phyloP scores from a whole-genome alignment of 345 rosid species.

The Populus ilicifolia region DNA sequence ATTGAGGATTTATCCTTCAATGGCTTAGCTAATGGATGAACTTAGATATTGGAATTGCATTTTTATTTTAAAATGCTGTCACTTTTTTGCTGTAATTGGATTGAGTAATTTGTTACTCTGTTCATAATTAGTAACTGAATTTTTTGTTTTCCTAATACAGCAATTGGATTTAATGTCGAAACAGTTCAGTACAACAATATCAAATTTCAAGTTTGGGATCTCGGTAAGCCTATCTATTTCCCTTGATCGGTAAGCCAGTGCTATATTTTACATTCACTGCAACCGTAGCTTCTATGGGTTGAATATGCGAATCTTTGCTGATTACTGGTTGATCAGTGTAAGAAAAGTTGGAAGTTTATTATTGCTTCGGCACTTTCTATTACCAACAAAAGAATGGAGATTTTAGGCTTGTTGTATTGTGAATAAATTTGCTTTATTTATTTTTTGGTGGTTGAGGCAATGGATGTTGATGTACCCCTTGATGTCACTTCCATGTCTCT shows the following conservation, averaged over 20 bases:
- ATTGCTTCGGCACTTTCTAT: not conserved
- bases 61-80: not conserved
- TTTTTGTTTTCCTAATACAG: constrained; percentile 47
- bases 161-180: constrained; percentile 97
- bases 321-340: not conserved
- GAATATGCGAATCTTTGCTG: not conserved
- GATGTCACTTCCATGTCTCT: not conserved
- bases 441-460: not conserved
- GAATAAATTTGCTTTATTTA: not conserved
- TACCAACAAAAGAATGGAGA: not conserved
- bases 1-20: not conserved
- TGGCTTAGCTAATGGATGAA: not conserved
- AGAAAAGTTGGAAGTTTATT: not conserved
- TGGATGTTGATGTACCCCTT: not conserved
- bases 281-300: not conserved
- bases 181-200: constrained; percentile 91
- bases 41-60: not conserved
- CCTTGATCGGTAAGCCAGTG: not conserved
- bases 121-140: constrained; percentile 10
- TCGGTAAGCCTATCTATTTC: constrained; percentile 20
- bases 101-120: not conserved
- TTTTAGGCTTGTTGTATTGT: not conserved
- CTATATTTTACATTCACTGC: not conserved
- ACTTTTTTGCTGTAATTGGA: not conserved
- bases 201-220: constrained; percentile 76